Conservation (phyloP, 495 filamentous ascomycete genomes). For the Oidiodendron maius region DNA sequence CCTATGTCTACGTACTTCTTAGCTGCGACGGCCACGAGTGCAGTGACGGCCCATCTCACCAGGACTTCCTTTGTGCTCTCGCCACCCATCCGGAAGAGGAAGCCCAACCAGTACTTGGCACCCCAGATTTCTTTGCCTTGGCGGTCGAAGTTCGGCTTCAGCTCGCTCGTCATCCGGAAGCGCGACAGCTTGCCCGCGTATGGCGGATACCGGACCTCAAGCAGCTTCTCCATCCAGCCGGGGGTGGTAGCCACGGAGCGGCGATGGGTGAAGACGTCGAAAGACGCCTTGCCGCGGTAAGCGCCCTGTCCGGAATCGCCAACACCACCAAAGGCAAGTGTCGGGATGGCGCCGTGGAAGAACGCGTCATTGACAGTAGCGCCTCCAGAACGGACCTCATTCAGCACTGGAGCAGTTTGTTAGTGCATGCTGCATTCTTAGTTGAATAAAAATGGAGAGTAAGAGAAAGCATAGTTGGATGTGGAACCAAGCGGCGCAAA, state of each 20-base stretch:
- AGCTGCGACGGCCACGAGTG: conserved; percentile 18
- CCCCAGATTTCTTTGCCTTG: conserved; percentile 54
- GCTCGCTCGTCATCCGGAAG: conserved; percentile 47
- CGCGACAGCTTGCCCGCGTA: conserved; percentile 51
- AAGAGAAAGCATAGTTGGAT: not conserved
- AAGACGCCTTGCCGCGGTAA: conserved; percentile 78
- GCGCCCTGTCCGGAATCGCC: conserved; percentile 77
- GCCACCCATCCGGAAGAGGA: conserved; percentile 40
- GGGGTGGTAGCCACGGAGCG: conserved; percentile 72
- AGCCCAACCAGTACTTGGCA: conserved; percentile 36
- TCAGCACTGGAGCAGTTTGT: conserved; percentile 37
- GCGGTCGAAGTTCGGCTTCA: conserved; percentile 79
- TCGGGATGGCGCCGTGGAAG: conserved; percentile 71
- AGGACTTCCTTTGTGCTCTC: conserved; percentile 41
- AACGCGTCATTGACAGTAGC: conserved; percentile 77
- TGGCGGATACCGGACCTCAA: conserved; percentile 78
- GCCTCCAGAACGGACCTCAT: conserved; percentile 66
- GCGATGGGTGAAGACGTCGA: conserved; percentile 80
- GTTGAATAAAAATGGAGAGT: not conserved
- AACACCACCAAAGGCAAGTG: conserved; percentile 84
- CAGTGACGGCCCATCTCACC: conserved; percentile 37
- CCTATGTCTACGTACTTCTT: conserved; percentile 9
- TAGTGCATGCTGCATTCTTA: not conserved
- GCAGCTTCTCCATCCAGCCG: conserved; percentile 69
- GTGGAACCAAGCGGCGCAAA: not conserved